These are phyloP conservation scores for Hypomontagnella monticulosa DNA, from an alignment of 495 filamentous ascomycete genomes.

Conservation along the genomic window DNA sequence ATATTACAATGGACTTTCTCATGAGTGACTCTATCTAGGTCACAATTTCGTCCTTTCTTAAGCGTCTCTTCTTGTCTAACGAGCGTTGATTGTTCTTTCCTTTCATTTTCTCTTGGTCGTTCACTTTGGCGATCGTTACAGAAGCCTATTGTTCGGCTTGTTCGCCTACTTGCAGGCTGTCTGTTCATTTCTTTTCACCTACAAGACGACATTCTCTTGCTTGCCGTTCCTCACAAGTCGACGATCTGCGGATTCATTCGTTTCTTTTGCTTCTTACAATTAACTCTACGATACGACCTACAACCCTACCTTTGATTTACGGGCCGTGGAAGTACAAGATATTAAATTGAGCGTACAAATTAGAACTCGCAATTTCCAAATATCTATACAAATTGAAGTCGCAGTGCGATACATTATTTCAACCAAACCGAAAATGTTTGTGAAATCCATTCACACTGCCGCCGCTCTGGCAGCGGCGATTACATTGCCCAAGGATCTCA, in stretches of 20 bases:
- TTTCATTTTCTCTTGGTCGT: conserved; percentile 9
- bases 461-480: conserved; percentile 46
- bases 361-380: conserved; percentile 28
- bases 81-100: conserved; percentile 36
- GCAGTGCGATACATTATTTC: conserved; percentile 27
- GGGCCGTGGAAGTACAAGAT: conserved; percentile 22
- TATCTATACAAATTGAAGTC: conserved; percentile 21
- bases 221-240: conserved; percentile 3
- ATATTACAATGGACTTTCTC: conserved; percentile 11
- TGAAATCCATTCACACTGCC: conserved; percentile 45
- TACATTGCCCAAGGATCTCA: conserved; percentile 52
- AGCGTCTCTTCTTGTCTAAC: conserved; percentile 15
- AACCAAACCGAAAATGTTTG: conserved; percentile 31
- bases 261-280: conserved; percentile 8
- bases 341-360: conserved; percentile 20
- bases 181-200: conserved; percentile 19
- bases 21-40: conserved; percentile 14
- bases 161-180: conserved; percentile 6
- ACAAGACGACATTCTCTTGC: conserved; percentile 9
- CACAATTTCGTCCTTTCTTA: conserved; percentile 31
- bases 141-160: conserved; percentile 11
- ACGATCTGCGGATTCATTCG: conserved; percentile 10
- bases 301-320: conserved; percentile 9
- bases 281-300: conserved; percentile 3
- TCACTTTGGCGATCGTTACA: conserved; percentile 27